These are phyloP conservation scores for Rhizoctonia solani DNA, from an alignment of 1,284 basidiomycete species.

Conservation along the genomic window DNA sequence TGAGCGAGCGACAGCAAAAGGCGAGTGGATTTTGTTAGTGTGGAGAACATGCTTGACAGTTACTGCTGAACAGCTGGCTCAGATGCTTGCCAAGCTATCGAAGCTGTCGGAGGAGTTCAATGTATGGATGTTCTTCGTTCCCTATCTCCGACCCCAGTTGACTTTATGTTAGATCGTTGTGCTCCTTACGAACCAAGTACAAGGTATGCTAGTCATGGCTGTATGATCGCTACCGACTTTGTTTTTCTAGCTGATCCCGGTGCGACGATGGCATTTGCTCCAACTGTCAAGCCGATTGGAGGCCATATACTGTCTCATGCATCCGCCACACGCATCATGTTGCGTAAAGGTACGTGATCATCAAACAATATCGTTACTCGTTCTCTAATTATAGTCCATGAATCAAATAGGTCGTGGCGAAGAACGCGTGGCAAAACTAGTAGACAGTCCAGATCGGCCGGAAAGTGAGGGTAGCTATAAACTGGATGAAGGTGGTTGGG, in stretches of 20 bases:
- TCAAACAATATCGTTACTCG: constrained; percentile 36
- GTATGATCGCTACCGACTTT: background rate
- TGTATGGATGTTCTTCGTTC: constrained; percentile 48
- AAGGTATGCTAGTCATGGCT: constrained; percentile 56
- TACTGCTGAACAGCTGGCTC: constrained; percentile 52
- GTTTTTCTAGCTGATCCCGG: constrained; percentile 80
- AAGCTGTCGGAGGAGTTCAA: constrained; percentile 92
- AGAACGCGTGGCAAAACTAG: constrained; percentile 92
- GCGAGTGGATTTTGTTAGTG: constrained; percentile 50
- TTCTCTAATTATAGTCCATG: constrained; percentile 35
- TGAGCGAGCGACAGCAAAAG: constrained; percentile 92
- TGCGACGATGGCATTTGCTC: constrained; percentile 92
- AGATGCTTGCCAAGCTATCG: constrained; percentile 89
- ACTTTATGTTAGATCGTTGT: constrained; percentile 67
- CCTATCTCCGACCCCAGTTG: background rate
- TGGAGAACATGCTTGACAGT: constrained; percentile 30
- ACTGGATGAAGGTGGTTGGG: constrained; percentile 84
- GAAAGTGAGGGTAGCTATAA: constrained; percentile 93
- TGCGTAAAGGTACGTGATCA: constrained; percentile 92
- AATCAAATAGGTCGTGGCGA: constrained; percentile 74
- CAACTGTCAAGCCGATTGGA: constrained; percentile 51
- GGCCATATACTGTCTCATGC: constrained; percentile 88
- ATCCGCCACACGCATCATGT: constrained; percentile 79
- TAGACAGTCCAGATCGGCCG: constrained; percentile 89
- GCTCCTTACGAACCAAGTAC: constrained; percentile 90